Evolutionary conservation across 2,329 filamentous ascomycete species (phyloP).

Genomic region (Penicillium brasilianum): DNA sequence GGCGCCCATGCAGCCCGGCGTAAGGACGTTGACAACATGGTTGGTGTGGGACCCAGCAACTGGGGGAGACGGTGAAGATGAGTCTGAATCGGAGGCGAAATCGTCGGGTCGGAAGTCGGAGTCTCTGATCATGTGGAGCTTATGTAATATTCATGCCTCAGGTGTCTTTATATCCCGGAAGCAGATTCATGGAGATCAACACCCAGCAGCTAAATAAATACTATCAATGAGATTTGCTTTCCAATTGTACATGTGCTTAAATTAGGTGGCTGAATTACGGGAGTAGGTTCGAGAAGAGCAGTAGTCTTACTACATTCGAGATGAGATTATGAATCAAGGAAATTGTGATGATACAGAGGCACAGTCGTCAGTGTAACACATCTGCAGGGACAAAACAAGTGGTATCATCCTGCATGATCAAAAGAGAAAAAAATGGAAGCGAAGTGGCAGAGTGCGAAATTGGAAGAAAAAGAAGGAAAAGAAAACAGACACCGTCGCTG

Average conservation of each 20-base stretch:
- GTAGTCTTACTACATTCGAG: neutral
- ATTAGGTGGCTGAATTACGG: conserved; percentile 2
- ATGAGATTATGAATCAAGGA: conserved; percentile 16
- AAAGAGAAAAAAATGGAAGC: conserved; percentile 22
- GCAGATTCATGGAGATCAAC: neutral
- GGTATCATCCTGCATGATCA: conserved; percentile 44
- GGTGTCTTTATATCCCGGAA: conserved; percentile 17
- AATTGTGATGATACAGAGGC: conserved; percentile 29
- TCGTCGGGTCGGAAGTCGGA: conserved; percentile 39
- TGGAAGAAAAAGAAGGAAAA: conserved; percentile 8
- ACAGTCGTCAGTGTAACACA: conserved; percentile 27
- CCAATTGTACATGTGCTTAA: neutral
- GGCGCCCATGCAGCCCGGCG: conserved; percentile 51
- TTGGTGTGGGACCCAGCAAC: conserved; percentile 34
- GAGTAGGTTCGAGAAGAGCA: neutral
- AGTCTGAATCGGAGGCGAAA: conserved; percentile 43
- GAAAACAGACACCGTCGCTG: conserved; percentile 34
- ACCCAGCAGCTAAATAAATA: neutral
- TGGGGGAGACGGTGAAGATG: conserved; percentile 32
- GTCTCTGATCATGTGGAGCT: conserved; percentile 42
- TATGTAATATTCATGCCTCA: conserved; percentile 38
- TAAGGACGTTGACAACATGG: conserved; percentile 54
- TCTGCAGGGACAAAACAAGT: conserved; percentile 35
- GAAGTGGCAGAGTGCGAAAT: conserved; percentile 15
- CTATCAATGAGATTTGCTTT: neutral